Conservation (phyloP, 306 rosid genomes). For the Cicer chorassanicum region DNA sequence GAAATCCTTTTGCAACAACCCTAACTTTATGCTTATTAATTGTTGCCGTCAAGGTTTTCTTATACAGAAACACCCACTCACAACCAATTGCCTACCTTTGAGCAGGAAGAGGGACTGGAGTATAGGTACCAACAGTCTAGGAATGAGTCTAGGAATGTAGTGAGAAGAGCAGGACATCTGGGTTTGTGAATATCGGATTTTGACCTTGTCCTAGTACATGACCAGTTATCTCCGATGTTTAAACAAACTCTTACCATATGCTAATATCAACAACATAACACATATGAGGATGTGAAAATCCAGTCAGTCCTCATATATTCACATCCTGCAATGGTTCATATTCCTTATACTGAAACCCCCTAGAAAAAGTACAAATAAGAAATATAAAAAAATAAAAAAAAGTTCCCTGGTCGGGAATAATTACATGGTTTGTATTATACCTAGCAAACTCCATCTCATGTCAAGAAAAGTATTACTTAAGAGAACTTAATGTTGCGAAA, state of each 20-base stretch:
- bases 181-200: too few species aligned
- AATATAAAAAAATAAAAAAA: not conserved
- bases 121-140: too few species aligned
- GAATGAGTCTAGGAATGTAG: too few species aligned
- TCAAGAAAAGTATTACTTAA: not conserved
- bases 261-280: not conserved
- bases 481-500: conserved; percentile 31
- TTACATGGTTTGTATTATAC: conserved; percentile 24
- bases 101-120: too few species aligned
- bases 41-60: too few species aligned
- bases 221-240: not conserved
- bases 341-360: conserved; percentile 1
- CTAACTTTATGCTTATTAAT: too few species aligned
- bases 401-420: not conserved
- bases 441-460: conserved; percentile 18
- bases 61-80: too few species aligned
- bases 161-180: too few species aligned
- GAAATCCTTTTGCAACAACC: not conserved
- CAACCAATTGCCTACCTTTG: too few species aligned
- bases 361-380: not conserved
- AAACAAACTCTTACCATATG: not conserved
- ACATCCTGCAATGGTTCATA: conserved; percentile 7
- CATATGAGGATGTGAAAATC: conserved; percentile 6
- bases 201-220: not conserved
- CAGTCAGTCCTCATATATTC: not conserved